Evolutionary conservation across 2,329 filamentous ascomycete genomes (phyloP), one percentile per base, ranked within the genome.

Genomic region (Penicillium sp.): DNA sequence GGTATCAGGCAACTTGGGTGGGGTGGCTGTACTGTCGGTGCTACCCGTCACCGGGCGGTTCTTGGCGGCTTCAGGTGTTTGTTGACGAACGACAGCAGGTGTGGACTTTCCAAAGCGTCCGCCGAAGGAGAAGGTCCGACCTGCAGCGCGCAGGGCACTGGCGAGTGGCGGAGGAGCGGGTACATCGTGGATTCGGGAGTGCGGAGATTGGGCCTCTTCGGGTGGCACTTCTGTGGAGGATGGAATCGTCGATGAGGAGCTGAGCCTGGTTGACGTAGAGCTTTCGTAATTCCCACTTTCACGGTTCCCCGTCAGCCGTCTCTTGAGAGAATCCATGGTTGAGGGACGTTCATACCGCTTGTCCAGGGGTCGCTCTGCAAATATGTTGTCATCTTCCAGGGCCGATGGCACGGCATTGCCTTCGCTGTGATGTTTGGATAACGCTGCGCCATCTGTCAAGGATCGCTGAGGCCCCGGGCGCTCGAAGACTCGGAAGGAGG

Each of bases 401-500:
- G 60, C 70, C 51, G 56, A 72, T 57, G 65, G 72, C 66, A 66
- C 68, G 59, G 62, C 71, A 62, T 61, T 72, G 60, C 62, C 73
- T 61, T 66, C 65, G 42, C 62, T 68, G 54, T 69, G 63, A 31
- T 65, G 66, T 55, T 73, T 76, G 24, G 62, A 64, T 31, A 74
- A 54, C 4, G 65, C 58, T 43, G 66, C 70, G n/a, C 73, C 74
- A 47, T 74, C 71, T 51, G 75, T 76, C 57, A 76, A 71, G 13
- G 77, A 77, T 59, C 74, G 75, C 43, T 75, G 72, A 13, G 67
- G 66, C 38, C 69, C 67, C 14, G 79, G 77, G 55, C 81, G 76
- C 59, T 83, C 81, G 52, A 83, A 74, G 42, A 84, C 81, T 21
- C 77, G 75, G 65, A 84, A 84, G n/a, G 81, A 81, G 21, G 79